phyloP scores from a whole-genome alignment of 2,329 filamentous ascomycete genomes.

The Alternaria gaisen region DNA sequence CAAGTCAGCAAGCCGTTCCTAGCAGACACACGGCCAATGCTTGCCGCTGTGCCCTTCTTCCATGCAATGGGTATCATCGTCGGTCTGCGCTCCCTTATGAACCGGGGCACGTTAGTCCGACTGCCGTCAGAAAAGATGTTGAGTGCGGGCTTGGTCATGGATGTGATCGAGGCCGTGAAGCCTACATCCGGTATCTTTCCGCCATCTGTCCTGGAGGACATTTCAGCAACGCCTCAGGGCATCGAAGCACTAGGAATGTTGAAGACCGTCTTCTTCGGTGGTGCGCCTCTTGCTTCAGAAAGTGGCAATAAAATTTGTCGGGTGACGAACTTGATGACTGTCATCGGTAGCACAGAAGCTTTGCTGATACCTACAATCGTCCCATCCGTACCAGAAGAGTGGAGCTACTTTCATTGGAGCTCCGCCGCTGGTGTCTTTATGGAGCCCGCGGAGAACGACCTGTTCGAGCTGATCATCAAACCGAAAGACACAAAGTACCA shows the following conservation, averaged over 20 bases:
- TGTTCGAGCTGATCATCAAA: conserved; percentile 8
- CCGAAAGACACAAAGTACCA: conserved; percentile 5
- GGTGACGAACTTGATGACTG: not conserved
- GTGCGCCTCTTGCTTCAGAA: not conserved
- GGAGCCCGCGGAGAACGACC: conserved; percentile 7
- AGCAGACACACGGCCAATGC: not conserved
- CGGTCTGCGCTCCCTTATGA: not conserved
- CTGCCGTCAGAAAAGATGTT: conserved; percentile 2
- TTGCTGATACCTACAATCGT: not conserved
- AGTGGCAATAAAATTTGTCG: conserved; percentile 4
- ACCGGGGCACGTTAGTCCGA: not conserved
- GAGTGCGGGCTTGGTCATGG: conserved; percentile 3
- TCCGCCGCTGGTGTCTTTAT: not conserved
- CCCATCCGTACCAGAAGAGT: not conserved
- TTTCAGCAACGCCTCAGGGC: not conserved
- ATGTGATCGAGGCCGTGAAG: conserved; percentile 1
- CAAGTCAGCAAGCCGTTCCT: not conserved
- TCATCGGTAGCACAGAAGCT: conserved; percentile 10
- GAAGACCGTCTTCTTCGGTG: not conserved
- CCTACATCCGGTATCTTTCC: conserved; percentile 3
- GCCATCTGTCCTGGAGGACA: conserved; percentile 7
- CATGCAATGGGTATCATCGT: conserved; percentile 7
- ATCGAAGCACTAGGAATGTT: conserved; percentile 1
- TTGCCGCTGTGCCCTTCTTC: conserved; percentile 8
- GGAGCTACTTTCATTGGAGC: conserved; percentile 6